Percentiles rank a stretch among this genome's conserved stretches.
Conservation (phyloP, 1,139 yeast genomes). For the Scheffersomyces quercinus region DNA sequence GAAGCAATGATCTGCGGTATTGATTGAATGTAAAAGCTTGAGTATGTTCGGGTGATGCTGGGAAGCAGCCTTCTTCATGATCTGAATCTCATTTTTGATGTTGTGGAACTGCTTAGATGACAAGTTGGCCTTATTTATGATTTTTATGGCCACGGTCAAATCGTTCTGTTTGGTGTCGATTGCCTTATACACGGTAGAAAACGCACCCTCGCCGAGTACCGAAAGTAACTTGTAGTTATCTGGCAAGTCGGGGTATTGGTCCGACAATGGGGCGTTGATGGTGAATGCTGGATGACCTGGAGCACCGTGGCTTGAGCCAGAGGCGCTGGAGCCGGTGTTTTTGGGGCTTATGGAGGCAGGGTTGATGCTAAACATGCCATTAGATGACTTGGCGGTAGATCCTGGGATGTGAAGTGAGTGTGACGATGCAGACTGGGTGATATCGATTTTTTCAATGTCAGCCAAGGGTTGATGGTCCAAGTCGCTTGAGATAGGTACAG, state of each 20-base stretch:
- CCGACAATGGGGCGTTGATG: not conserved
- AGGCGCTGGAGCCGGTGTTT: not conserved
- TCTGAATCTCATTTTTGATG: conserved; percentile 81
- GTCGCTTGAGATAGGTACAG: not conserved
- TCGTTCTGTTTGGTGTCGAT: conserved; percentile 40
- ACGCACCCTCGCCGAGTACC: conserved; percentile 81
- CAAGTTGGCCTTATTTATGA: conserved; percentile 68
- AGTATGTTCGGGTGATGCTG: conserved; percentile 71
- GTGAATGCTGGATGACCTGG: not conserved
- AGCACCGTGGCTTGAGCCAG: not conserved
- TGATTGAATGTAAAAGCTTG: conserved; percentile 64
- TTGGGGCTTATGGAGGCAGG: conserved; percentile 1
- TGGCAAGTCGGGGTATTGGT: conserved; percentile 17
- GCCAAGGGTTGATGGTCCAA: no score
- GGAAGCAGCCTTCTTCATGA: conserved; percentile 64
- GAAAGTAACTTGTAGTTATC: conserved; percentile 17
- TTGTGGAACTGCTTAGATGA: conserved; percentile 50
- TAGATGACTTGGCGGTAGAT: not conserved
- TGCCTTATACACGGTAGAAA: conserved; percentile 83
- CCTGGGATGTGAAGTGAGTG: conserved; percentile 5
- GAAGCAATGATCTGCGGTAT: conserved; percentile 60
- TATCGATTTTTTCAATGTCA: no score
- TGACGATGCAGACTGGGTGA: conserved; percentile 1
- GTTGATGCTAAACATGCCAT: not conserved
- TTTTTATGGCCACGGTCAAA: conserved; percentile 75